Evolutionary conservation across 2,329 filamentous ascomycete genomes (phyloP).

Genomic region (Exophiala aquamarina): DNA sequence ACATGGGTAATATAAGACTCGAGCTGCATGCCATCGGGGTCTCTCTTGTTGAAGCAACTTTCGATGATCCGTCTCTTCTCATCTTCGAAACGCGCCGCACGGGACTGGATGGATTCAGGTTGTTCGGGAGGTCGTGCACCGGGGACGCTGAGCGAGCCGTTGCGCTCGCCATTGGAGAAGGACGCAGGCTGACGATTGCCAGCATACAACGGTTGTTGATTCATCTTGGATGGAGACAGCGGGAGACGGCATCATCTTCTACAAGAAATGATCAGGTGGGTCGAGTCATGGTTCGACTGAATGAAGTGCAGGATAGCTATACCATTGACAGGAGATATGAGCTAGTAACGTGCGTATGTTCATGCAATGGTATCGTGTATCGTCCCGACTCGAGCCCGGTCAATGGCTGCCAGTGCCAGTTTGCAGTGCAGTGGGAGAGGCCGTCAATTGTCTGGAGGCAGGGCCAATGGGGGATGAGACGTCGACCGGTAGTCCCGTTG

Average conservation of each 20-base stretch:
- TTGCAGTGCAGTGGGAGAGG: too few species aligned
- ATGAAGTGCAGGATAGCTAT: too few species aligned
- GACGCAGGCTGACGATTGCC: constrained; percentile 18
- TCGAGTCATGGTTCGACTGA: background rate
- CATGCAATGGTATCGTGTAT: too few species aligned
- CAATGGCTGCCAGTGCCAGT: too few species aligned
- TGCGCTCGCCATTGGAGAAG: constrained; percentile 12
- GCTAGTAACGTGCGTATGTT: too few species aligned
- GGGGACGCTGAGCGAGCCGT: constrained; percentile 10
- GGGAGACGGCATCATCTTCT: constrained; percentile 18
- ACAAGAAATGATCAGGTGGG: background rate
- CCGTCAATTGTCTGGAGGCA: too few species aligned
- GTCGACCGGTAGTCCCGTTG: too few species aligned
- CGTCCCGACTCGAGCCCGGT: too few species aligned
- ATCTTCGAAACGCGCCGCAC: constrained; percentile 89
- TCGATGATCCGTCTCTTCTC: constrained; percentile 94
- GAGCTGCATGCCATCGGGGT: constrained; percentile 76
- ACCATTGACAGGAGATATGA: too few species aligned
- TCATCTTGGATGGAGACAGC: constrained; percentile 13
- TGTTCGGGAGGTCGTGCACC: constrained; percentile 6
- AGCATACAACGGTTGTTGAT: constrained; percentile 16
- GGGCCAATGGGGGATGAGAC: too few species aligned
- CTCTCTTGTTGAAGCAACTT: constrained; percentile 89
- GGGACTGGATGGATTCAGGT: constrained; percentile 31
- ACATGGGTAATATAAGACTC: constrained; percentile 99